These are phyloP conservation scores for Sphagnurus paluster DNA, from an alignment of 1,284 basidiomycete genomes.

Conservation along the genomic window DNA sequence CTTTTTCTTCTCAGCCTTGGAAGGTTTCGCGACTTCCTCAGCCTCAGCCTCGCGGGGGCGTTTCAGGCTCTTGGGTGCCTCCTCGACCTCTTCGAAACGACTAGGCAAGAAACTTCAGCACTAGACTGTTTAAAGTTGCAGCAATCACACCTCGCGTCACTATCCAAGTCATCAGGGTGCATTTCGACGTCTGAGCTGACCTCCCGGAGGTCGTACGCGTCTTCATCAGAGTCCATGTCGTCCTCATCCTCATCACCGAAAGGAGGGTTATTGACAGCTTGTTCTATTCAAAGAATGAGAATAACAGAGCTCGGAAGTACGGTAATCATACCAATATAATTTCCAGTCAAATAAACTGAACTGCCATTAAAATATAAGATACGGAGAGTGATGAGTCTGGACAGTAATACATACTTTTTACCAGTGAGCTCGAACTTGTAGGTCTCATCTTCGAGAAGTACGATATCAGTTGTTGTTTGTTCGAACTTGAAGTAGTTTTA, in stretches of 20 bases:
- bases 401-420: conserved; percentile 65
- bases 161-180: conserved; percentile 50
- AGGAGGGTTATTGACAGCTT: conserved; percentile 50
- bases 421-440: conserved; percentile 77
- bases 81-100: conserved; percentile 67
- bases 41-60: conserved; percentile 59
- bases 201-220: conserved; percentile 63
- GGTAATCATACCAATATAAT: conserved; percentile 73
- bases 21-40: conserved; percentile 40
- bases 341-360: conserved; percentile 84
- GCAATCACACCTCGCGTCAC: conserved; percentile 50
- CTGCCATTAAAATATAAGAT: conserved; percentile 36
- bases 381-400: conserved; percentile 12
- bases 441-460: conserved; percentile 73
- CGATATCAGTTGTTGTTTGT: conserved; percentile 75
- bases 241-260: conserved; percentile 40
- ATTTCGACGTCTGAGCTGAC: conserved; percentile 80
- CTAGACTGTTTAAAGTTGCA: not conserved
- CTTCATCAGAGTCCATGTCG: conserved; percentile 51
- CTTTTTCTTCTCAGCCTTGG: conserved; percentile 69
- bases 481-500: conserved; percentile 59
- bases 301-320: conserved; percentile 10
- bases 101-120: conserved; percentile 28
- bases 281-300: conserved; percentile 37
- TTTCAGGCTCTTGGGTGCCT: conserved; percentile 48